Base-by-base conservation (phyloP, 1,284 basidiomycete species). In the Trichosporon inkin region DNA sequence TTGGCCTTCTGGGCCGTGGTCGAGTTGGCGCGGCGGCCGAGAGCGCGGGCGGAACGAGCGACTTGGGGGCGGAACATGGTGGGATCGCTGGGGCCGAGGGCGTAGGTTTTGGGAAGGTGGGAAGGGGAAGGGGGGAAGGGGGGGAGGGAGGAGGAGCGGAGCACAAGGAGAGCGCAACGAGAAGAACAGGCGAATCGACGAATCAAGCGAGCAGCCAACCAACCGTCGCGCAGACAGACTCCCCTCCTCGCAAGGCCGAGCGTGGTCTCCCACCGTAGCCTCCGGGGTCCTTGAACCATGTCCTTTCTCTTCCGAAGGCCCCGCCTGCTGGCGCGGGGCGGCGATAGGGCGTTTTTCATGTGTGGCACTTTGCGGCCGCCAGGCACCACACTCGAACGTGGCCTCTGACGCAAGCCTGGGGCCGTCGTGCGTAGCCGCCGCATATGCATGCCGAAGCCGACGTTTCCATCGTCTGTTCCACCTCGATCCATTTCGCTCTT, bases 1-100 rank as follows among this genome's bases (percentile, higher is more conserved):
- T 73, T 63, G 17, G 74, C 75, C 65, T 74, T 71, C 68, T 75
- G 70, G 37, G 63, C 65, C 51, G 56, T 62, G 60, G 67, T 51
- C 54, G 63, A 62, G 63, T 64, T 64, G 58, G 60, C 60, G 44
- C 62, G 61, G 49, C 58, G 61, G 55, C 54, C 57, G 49, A 55
- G 32, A 39, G 56, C 39, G 52, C 56, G 57, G 53, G 47, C 52
- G 55, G 60, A 40, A 51, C 52, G 55, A 58, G 60, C 53, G 54
- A 65, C 55, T 61, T 63, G 58, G 58, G 63, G 63, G 56, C 63
- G 63, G 49, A 62, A 37, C 57, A 56, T 61, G 41, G 44, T 54
- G 55, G n/a, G 28, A 32, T 32, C 28, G 28, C 28, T 32, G 28
- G 49, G n/a, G 14, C 20, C 54, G 28, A 35, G 54, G 53, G 36